Evolutionary conservation across 2,329 filamentous ascomycete genomes (phyloP).

Genomic region (Alternaria consortialis): DNA sequence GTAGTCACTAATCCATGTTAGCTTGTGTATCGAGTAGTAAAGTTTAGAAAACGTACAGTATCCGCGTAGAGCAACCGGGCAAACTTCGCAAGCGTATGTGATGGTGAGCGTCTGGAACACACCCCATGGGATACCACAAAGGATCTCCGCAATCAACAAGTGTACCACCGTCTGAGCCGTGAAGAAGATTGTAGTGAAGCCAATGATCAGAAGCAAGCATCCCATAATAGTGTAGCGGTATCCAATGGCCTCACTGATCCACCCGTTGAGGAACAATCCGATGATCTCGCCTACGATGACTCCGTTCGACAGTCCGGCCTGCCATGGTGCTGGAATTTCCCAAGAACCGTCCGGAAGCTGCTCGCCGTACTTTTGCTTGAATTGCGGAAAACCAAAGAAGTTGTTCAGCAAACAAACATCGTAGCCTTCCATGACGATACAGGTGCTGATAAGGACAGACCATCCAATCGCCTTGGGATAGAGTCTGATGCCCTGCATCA

Average conservation of each 20-base stretch:
- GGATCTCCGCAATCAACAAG: conserved; percentile 57
- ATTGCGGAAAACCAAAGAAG: conserved; percentile 67
- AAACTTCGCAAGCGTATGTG: conserved; percentile 67
- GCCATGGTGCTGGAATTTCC: conserved; percentile 58
- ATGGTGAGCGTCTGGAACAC: conserved; percentile 61
- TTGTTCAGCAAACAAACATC: conserved; percentile 84
- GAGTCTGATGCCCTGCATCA: conserved; percentile 78
- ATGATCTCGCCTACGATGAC: conserved; percentile 58
- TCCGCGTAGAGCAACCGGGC: conserved; percentile 74
- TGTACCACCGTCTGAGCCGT: conserved; percentile 56
- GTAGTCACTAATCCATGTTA: conserved; percentile 70
- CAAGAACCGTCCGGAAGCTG: conserved; percentile 52
- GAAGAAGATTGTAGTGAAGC: conserved; percentile 60
- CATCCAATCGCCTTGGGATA: conserved; percentile 89
- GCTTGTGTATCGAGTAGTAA: background rate
- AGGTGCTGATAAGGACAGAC: conserved; percentile 87
- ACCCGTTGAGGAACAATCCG: conserved; percentile 59
- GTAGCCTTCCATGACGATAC: conserved; percentile 91
- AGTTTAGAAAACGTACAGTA: conserved; percentile 55
- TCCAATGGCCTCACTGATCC: conserved; percentile 57
- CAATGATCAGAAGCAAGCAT: conserved; percentile 54
- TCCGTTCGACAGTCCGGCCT: conserved; percentile 59
- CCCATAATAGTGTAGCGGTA: conserved; percentile 58
- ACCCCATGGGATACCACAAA: conserved; percentile 59
- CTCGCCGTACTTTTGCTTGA: conserved; percentile 58